phyloP scores from a whole-genome alignment of 768 basidiomycete species.

The Phylloporus rhodoxanthus region DNA sequence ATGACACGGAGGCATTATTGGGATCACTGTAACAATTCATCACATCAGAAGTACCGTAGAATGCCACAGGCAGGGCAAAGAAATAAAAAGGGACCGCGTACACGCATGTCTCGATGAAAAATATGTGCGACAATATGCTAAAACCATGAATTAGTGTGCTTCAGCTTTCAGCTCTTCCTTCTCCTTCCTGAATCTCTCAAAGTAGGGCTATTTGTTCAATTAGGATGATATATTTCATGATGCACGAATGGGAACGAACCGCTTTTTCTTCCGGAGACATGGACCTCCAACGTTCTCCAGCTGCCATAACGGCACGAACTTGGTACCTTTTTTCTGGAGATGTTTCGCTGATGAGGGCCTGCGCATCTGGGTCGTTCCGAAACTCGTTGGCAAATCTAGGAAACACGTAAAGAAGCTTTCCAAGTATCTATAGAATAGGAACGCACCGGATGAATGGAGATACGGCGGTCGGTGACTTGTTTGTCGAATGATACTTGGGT shows the following conservation, averaged over 20 bases:
- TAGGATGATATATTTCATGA: background rate
- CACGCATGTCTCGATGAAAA: background rate
- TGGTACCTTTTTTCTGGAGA: background rate
- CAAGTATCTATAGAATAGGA: background rate
- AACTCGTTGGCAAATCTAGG: conserved; percentile 21
- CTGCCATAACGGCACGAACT: conserved; percentile 9
- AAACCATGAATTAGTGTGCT: conserved; percentile 4
- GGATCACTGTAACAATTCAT: conserved; percentile 9
- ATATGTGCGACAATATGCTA: background rate
- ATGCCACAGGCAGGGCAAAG: background rate
- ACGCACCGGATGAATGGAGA: conserved; percentile 26
- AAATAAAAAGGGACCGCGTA: conserved; percentile 2
- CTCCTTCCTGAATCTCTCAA: conserved; percentile 12
- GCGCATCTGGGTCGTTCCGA: conserved; percentile 13
- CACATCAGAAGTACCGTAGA: conserved; percentile 5
- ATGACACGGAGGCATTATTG: background rate
- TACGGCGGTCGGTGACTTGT: background rate
- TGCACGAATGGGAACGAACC: conserved; percentile 11
- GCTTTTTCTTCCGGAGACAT: conserved; percentile 31
- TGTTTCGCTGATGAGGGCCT: conserved; percentile 9
- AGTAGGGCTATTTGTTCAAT: conserved; percentile 16
- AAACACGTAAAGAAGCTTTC: background rate
- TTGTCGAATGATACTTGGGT: conserved; percentile 5
- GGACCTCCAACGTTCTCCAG: conserved; percentile 27
- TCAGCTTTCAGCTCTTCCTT: conserved; percentile 11